A percentile compares a stretch with the other conserved stretches of the same genome.
phyloP scores from a whole-genome alignment of 257 asterid species.

The Solanum chilense region DNA sequence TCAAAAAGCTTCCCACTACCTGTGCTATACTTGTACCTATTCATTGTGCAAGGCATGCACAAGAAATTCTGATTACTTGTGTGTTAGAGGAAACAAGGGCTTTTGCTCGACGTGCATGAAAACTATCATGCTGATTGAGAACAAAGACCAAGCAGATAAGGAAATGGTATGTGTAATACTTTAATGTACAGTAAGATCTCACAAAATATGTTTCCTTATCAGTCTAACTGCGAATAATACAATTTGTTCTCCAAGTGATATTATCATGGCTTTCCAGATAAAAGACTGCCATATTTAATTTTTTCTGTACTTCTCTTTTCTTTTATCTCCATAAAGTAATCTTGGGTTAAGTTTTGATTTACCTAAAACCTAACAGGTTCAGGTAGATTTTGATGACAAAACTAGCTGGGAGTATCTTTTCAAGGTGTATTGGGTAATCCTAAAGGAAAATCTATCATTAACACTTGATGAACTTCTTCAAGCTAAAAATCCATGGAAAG shows the following conservation, averaged over 20 bases:
- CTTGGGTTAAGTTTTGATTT: not conserved
- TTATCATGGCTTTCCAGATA: not conserved
- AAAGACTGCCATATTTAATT: not conserved
- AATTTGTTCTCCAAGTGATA: not conserved
- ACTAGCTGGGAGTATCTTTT: constrained; percentile 92
- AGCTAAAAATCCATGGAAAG: constrained; percentile 52
- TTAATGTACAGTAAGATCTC: not conserved
- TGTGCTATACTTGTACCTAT: constrained; percentile 93
- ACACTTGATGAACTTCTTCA: constrained; percentile 55
- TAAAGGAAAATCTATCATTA: constrained; percentile 53
- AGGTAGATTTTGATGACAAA: constrained; percentile 85
- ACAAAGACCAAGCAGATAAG: constrained; percentile 54
- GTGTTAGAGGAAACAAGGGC: constrained; percentile 78
- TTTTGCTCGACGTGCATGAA: constrained; percentile 91
- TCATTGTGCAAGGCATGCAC: constrained; percentile 90
- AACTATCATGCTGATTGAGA: constrained; percentile 77
- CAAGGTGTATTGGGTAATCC: constrained; percentile 70
- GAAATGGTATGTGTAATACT: constrained; percentile 46
- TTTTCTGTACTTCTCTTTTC: not conserved
- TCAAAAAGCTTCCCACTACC: constrained; percentile 53
- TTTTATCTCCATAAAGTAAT: not conserved
- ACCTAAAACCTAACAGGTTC: constrained; percentile 29
- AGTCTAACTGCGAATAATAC: not conserved
- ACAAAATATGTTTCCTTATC: not conserved
- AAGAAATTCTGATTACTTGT: constrained; percentile 51